phyloP scores from a whole-genome alignment of 805 yeast species.

The Lipomyces sp. region DNA sequence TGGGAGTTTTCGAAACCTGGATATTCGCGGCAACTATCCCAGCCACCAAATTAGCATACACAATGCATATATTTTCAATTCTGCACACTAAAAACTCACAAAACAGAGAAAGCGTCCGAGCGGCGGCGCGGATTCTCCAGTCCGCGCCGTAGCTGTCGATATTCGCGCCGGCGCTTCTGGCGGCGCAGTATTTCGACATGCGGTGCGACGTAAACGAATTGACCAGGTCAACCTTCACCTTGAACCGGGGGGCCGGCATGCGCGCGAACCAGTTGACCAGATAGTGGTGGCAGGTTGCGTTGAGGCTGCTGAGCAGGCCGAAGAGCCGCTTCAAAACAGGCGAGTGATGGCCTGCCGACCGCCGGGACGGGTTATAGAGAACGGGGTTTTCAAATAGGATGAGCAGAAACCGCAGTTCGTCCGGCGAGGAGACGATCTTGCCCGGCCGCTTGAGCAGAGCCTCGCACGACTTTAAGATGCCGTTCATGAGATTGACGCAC shows the following conservation, averaged over 20 bases:
- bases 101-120: conserved; percentile 54
- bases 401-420: conserved; percentile 55
- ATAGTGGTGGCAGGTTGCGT: conserved; percentile 42
- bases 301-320: conserved; percentile 61
- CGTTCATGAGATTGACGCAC: conserved; percentile 52
- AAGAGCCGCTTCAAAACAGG: conserved; percentile 57
- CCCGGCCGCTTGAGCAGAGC: conserved; percentile 53
- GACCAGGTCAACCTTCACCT: conserved; percentile 57
- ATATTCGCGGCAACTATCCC: conserved; percentile 25
- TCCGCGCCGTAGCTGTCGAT: conserved; percentile 67
- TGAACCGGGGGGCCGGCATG: conserved; percentile 45
- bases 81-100: conserved; percentile 42
- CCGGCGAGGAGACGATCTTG: conserved; percentile 40
- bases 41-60: neutral
- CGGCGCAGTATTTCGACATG: conserved; percentile 42
- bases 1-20: conserved; percentile 34
- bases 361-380: conserved; percentile 42
- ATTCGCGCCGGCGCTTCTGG: conserved; percentile 20
- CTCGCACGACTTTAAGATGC: conserved; percentile 51
- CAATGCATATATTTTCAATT: too few species aligned
- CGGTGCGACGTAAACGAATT: conserved; percentile 79
- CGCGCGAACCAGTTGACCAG: conserved; percentile 57
- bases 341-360: conserved; percentile 53
- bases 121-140: conserved; percentile 76
- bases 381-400: conserved; percentile 67